Evolutionary conservation across 129 eudicot species (phyloP).

Genomic region (Solidago caesia): DNA sequence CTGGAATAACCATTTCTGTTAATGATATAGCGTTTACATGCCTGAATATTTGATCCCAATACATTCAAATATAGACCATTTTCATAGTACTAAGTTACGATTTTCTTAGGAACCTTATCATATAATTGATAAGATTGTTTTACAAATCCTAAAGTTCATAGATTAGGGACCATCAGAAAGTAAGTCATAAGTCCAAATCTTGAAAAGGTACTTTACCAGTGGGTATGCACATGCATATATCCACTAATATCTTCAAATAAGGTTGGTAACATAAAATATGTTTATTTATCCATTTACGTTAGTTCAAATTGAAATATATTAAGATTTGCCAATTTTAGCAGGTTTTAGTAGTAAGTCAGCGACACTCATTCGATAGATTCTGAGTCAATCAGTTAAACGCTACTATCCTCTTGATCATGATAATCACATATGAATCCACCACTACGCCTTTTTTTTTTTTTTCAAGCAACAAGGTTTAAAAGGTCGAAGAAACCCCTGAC

Average conservation of each 20-base stretch:
- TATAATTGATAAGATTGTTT: neutral
- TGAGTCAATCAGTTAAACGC: neutral
- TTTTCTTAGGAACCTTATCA: neutral
- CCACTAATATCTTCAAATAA: neutral
- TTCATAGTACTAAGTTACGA: neutral
- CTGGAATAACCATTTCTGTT: too few species aligned
- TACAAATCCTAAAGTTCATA: neutral
- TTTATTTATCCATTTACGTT: neutral
- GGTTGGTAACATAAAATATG: neutral
- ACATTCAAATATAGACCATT: neutral
- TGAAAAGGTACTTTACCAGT: neutral
- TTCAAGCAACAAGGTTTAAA: too few species aligned
- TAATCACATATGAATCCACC: neutral
- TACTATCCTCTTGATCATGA: neutral
- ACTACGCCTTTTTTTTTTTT: neutral
- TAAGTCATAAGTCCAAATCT: neutral
- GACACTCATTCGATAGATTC: neutral
- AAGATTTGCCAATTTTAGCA: neutral
- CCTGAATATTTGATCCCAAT: too few species aligned
- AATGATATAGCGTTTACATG: too few species aligned
- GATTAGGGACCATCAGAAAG: neutral
- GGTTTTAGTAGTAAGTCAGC: neutral
- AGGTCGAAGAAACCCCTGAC: too few species aligned
- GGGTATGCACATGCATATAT: neutral
- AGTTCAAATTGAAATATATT: neutral